These are phyloP conservation scores for Cylindricascospora bacillispora DNA, from an alignment of 1,139 yeast species.

Conservation along the genomic window DNA sequence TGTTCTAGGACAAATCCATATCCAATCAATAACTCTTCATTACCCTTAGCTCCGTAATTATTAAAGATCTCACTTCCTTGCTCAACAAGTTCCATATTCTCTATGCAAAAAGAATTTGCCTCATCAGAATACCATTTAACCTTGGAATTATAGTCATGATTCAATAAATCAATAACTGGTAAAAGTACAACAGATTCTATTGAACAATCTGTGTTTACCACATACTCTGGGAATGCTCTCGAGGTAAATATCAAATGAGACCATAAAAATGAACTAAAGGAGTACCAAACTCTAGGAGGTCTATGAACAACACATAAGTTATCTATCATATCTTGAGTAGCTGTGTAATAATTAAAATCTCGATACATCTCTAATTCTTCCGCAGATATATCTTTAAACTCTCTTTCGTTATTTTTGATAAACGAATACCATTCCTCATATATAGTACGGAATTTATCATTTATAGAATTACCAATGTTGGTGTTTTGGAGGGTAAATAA, in stretches of 20 bases:
- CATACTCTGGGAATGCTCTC: slow-evolving; percentile 63
- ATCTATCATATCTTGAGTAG: too few species aligned
- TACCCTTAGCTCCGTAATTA: slow-evolving; percentile 80
- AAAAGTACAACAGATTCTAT: slow-evolving; percentile 43
- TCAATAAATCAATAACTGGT: slow-evolving; percentile 68
- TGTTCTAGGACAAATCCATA: slow-evolving; percentile 58
- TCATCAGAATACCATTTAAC: slow-evolving; percentile 48
- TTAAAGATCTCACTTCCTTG: slow-evolving; percentile 47
- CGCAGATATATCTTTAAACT: slow-evolving; percentile 4
- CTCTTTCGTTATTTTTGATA: slow-evolving; percentile 3
- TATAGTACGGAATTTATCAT: slow-evolving; percentile 22
- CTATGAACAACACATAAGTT: slow-evolving; percentile 4
- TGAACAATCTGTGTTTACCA: slow-evolving; percentile 25
- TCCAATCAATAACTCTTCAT: slow-evolving; percentile 48
- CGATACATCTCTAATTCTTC: too few species aligned
- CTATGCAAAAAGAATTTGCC: slow-evolving; percentile 14
- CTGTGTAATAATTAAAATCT: too few species aligned
- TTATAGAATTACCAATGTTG: slow-evolving; percentile 33
- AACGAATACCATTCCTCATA: slow-evolving; percentile 24
- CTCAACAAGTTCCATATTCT: slow-evolving; percentile 8
- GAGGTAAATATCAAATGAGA: slow-evolving; percentile 59
- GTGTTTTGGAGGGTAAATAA: slow-evolving; percentile 41
- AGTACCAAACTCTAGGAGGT: slow-evolving; percentile 35
- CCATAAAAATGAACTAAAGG: slow-evolving; percentile 62
- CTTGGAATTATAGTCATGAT: slow-evolving; percentile 48